These are phyloP conservation scores for Lignosus rhinocerotis DNA, from an alignment of 1,284 basidiomycete genomes.

Conservation along the genomic window DNA sequence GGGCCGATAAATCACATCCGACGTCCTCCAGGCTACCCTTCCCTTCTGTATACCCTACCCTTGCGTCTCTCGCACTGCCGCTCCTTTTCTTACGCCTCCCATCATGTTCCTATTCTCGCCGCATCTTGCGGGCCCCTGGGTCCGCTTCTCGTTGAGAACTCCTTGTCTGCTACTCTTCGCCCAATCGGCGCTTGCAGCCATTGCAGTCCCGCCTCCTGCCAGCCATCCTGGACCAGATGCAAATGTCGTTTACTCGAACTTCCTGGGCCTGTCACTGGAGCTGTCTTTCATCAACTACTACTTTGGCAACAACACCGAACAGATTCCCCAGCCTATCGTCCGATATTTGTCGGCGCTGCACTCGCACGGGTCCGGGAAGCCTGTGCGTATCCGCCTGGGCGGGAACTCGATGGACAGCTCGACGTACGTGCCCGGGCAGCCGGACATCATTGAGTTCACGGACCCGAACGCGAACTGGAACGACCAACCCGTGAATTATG, in stretches of 20 bases:
- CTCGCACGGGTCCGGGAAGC: constrained; percentile 28
- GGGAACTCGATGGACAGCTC: constrained; percentile 47
- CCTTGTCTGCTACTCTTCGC: constrained; percentile 1
- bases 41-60: not conserved
- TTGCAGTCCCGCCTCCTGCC: constrained; percentile 21
- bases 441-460: constrained; percentile 42
- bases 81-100: constrained; percentile 3
- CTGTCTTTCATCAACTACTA: constrained; percentile 34
- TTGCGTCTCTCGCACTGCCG: constrained; percentile 2
- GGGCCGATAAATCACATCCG: not conserved
- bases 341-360: constrained; percentile 27
- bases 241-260: constrained; percentile 31
- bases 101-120: not conserved
- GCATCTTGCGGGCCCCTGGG: not conserved
- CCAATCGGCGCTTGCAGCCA: constrained; percentile 16
- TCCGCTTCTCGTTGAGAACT: not conserved
- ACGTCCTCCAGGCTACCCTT: not conserved
- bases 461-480: constrained; percentile 40
- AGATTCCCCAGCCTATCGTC: constrained; percentile 28
- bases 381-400: constrained; percentile 48
- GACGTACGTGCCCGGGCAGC: constrained; percentile 41
- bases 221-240: constrained; percentile 21
- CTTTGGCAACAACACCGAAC: constrained; percentile 30
- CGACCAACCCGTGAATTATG: constrained; percentile 48
- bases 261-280: constrained; percentile 32